Percentiles rank a stretch among this genome's conserved stretches.
Evolutionary conservation across 78 protist species (phyloP).

Genomic region (Dictyostelium purpureum): DNA sequence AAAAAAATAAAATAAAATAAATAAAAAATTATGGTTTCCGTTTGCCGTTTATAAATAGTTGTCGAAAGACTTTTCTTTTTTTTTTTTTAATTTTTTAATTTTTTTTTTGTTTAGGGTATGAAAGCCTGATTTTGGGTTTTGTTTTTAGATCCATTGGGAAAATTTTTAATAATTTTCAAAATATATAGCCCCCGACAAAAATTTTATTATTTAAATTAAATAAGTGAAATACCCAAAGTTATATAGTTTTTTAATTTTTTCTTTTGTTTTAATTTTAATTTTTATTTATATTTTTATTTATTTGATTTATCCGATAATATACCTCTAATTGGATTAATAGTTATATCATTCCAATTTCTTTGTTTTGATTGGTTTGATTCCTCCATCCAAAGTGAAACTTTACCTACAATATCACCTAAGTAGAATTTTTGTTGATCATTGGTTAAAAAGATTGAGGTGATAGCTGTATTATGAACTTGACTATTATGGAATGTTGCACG

Average conservation of each 20-base stretch:
- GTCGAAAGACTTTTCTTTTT: no score
- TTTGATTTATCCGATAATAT: background rate
- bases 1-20: no score
- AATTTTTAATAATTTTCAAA: no score
- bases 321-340: background rate
- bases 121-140: no score
- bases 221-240: no score
- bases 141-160: no score
- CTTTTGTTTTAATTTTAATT: background rate
- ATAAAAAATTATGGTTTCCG: no score
- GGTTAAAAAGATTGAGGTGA: constrained; percentile 47
- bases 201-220: no score
- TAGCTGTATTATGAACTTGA: constrained; percentile 7
- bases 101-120: no score
- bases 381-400: constrained; percentile 51
- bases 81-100: no score
- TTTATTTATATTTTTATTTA: background rate
- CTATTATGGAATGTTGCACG: constrained; percentile 29
- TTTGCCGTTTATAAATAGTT: no score
- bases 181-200: no score
- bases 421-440: constrained; percentile 62
- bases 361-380: constrained; percentile 26
- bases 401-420: constrained; percentile 70
- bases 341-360: constrained; percentile 42
- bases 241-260: background rate